Base-by-base conservation (phyloP, 2,329 filamentous ascomycete species). In the Colletotrichum aenigma region DNA sequence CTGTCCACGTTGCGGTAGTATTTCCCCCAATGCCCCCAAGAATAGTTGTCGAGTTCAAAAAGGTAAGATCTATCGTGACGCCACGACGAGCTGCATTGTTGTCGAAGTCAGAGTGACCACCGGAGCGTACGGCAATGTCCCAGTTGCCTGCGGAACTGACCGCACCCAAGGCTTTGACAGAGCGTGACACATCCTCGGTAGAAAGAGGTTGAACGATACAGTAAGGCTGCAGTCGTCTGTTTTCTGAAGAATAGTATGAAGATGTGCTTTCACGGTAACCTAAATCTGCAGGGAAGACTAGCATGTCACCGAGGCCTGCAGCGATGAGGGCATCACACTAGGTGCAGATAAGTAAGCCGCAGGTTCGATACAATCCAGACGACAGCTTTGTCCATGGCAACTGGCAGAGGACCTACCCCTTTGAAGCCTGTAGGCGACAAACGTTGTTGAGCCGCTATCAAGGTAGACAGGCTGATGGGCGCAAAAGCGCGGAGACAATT, bases 51-150 rank as follows among this genome's bases (percentile, higher is more conserved):
- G 79, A 66, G 48, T 85, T 74, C 10, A 80, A 82, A 6, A 84
- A 77, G 2, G 34, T 80, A n/a, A 88, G 74, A 61, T 87, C 85
- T 66, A 89, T 83, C 5, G 83, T 81, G 16, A 87, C 77, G 3
- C 85, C 85, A 2, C 77, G 81, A 16, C 84, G 78, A 55, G 84
- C 86, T 75, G 83, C 88, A 1, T 86, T 85, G 10, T 83, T 81
- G 16, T 84, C 85, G 75, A 85, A 85, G n/a, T 85, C 82, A n/a
- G 84, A 84, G 78, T 89, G 88, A 1, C 87, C 88, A 26, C 87
- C 87, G 71, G 85, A 84, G 36, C 85, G 83, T 56, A 86, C 82
- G 7, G 87, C 86, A 30, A 80, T 75, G n/a, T 78, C 36, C 62
- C 78, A 78, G 16, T 66, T 64, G 8, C 67, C 72, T 2, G 62